phyloP scores from a whole-genome alignment of 345 rosid genomes.

The Geranium rotundifolium region DNA sequence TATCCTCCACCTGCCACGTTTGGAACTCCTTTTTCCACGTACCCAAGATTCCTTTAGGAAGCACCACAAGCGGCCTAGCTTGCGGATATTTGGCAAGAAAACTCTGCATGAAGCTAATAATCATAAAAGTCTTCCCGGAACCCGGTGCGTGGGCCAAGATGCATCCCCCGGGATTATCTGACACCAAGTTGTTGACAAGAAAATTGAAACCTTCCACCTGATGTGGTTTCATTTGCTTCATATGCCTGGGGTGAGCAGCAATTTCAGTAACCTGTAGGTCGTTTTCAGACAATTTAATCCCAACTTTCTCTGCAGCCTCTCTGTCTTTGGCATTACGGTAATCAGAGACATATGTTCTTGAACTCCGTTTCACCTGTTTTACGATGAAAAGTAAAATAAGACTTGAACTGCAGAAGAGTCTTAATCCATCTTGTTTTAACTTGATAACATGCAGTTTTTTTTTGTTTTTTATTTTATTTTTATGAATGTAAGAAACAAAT shows the following conservation, averaged over 20 bases:
- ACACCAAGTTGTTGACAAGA: slow-evolving; percentile 54
- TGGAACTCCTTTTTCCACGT: slow-evolving; percentile 87
- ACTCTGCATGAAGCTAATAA: slow-evolving; percentile 82
- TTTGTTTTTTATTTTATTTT: no score
- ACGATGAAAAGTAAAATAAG: background rate
- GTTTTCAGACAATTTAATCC: slow-evolving; percentile 37
- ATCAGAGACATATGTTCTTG: slow-evolving; percentile 47
- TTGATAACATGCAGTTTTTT: background rate
- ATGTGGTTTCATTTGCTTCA: slow-evolving; percentile 77
- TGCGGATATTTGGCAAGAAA: slow-evolving; percentile 72
- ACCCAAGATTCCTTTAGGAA: slow-evolving; percentile 74
- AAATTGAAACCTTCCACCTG: slow-evolving; percentile 78
- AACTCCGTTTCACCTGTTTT: slow-evolving; percentile 46
- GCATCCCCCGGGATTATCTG: slow-evolving; percentile 79
- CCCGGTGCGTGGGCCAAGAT: slow-evolving; percentile 97
- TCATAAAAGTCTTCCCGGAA: slow-evolving; percentile 88
- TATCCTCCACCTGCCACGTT: slow-evolving; percentile 67
- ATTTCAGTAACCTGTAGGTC: slow-evolving; percentile 46
- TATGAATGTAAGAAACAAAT: background rate
- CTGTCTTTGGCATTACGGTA: slow-evolving; percentile 28
- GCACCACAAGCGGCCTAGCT: slow-evolving; percentile 70
- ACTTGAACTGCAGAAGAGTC: background rate
- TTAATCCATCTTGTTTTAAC: background rate
- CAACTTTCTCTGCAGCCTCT: slow-evolving; percentile 30
- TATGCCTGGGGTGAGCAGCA: slow-evolving; percentile 77